Conservation (phyloP, 2,329 filamentous ascomycete genomes). For the Monosporascus sp. region DNA sequence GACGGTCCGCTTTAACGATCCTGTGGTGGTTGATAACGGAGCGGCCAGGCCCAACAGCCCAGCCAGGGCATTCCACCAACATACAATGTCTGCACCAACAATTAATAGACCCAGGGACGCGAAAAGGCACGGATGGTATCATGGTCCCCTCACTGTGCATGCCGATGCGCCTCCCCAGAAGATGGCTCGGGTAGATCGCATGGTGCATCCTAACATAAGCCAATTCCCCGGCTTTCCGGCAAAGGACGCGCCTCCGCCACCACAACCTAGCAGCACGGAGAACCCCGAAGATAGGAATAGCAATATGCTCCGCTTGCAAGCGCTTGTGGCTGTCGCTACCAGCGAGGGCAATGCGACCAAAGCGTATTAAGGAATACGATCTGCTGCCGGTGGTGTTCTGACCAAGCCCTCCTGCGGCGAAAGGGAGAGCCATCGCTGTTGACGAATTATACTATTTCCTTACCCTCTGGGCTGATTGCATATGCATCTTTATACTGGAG, state of each 20-base stretch:
- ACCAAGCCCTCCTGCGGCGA: no score
- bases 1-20: constrained; percentile 52
- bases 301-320: constrained; percentile 53
- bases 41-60: constrained; percentile 8
- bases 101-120: constrained; percentile 51
- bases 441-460: constrained; percentile 15
- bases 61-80: constrained; percentile 41
- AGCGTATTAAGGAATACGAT: constrained; percentile 20
- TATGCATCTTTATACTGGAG: constrained; percentile 14
- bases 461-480: constrained; percentile 4
- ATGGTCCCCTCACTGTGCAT: constrained; percentile 41
- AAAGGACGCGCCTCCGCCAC: constrained; percentile 26
- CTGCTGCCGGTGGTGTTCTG: no score
- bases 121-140: constrained; percentile 70
- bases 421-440: constrained; percentile 6
- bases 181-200: constrained; percentile 46
- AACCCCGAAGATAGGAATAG: constrained; percentile 29
- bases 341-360: constrained; percentile 42
- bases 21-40: constrained; percentile 25
- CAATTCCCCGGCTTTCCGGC: constrained; percentile 47
- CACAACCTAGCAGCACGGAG: constrained; percentile 25
- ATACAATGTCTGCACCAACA: constrained; percentile 56
- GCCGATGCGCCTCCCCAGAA: constrained; percentile 33
- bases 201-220: constrained; percentile 52
- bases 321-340: constrained; percentile 61